Conservation (phyloP, 768 basidiomycete species). For the Panellus pusillus region DNA sequence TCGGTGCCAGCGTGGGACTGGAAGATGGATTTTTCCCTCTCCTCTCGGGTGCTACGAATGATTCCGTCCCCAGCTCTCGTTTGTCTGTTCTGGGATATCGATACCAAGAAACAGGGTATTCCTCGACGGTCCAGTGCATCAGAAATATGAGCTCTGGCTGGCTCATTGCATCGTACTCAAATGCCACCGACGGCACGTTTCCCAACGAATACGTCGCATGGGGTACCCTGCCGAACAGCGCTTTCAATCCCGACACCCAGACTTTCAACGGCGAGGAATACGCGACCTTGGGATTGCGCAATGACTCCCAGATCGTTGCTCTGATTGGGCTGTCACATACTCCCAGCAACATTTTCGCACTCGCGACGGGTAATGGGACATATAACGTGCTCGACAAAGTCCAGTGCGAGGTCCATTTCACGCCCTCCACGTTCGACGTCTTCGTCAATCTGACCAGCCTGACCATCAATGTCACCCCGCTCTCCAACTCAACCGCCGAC, state of each 20-base stretch:
- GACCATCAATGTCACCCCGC: not conserved
- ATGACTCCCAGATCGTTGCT: not conserved
- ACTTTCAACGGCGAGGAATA: not conserved
- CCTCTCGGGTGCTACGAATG: too few species aligned
- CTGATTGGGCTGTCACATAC: not conserved
- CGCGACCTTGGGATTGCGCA: not conserved
- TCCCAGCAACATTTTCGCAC: not conserved
- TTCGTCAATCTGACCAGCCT: not conserved
- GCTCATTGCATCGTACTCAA: not conserved
- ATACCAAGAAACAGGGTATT: constrained; percentile 3
- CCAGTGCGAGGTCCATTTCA: constrained; percentile 2
- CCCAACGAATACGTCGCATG: not conserved
- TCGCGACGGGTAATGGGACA: not conserved
- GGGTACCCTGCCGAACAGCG: not conserved
- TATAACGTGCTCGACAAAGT: not conserved
- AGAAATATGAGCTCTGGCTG: constrained; percentile 2
- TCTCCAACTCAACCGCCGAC: not conserved
- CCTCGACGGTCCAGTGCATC: not conserved
- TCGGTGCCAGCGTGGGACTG: not conserved
- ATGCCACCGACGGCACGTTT: not conserved
- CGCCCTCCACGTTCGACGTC: not conserved
- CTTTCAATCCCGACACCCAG: not conserved
- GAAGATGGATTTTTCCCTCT: not conserved
- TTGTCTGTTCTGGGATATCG: not conserved
- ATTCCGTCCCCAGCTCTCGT: too few species aligned